These are phyloP conservation scores for Aspergillus egyptiacus DNA, from an alignment of 495 filamentous ascomycete species.

Conservation along the genomic window DNA sequence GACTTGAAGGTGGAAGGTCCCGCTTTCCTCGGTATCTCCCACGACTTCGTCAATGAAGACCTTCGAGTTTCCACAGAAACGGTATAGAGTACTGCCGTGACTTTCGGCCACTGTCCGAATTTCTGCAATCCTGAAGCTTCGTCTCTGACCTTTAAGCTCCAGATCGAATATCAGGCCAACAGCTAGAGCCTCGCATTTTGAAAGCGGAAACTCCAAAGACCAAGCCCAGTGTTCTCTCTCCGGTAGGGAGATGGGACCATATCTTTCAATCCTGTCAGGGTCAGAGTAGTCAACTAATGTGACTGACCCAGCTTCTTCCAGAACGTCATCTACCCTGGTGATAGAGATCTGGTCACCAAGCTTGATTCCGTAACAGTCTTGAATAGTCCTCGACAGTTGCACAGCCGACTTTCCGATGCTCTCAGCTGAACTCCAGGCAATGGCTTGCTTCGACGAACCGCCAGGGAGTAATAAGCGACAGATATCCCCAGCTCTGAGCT, in stretches of 20 bases:
- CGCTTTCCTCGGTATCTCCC: conserved; percentile 13
- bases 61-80: conserved; percentile 28
- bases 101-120: conserved; percentile 27
- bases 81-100: conserved; percentile 31
- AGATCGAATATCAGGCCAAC: conserved; percentile 42
- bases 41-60: conserved; percentile 29
- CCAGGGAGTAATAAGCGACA: conserved; percentile 47
- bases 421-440: conserved; percentile 60
- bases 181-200: conserved; percentile 40
- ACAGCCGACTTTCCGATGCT: conserved; percentile 58
- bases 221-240: conserved; percentile 60
- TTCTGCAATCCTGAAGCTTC: conserved; percentile 37
- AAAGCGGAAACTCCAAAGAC: conserved; percentile 52
- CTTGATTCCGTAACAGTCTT: conserved; percentile 58
- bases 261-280: conserved; percentile 27
- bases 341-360: conserved; percentile 56
- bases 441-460: conserved; percentile 46
- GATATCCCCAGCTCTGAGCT: conserved; percentile 53
- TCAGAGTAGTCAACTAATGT: conserved; percentile 47
- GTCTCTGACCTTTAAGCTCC: conserved; percentile 42
- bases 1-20: conserved; percentile 22
- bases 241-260: conserved; percentile 30
- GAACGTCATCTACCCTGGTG: conserved; percentile 32
- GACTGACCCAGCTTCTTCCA: conserved; percentile 40
- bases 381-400: conserved; percentile 60